Percentiles rank a stretch among this genome's conserved stretches.
These are phyloP conservation scores for Pyrus pyrifolia DNA, from an alignment of 306 rosid genomes.

Conservation along the genomic window DNA sequence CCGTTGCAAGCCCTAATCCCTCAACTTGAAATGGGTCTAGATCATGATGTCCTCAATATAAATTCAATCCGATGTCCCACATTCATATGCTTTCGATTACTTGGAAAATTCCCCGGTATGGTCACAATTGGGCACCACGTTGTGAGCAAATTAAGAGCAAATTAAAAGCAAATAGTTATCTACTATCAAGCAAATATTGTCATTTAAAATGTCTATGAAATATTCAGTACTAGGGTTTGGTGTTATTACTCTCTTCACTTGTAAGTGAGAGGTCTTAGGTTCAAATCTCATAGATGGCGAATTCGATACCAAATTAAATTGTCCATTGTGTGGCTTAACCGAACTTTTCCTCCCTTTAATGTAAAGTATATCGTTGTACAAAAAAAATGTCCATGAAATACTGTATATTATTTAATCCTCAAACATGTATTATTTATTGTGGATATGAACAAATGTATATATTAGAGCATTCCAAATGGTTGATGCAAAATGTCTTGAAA, in stretches of 20 bases:
- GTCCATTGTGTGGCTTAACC: too few relatives aligned
- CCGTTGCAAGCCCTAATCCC: background rate
- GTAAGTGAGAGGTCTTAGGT: too few relatives aligned
- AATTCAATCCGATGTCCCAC: background rate
- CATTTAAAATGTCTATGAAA: background rate
- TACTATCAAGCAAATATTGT: background rate
- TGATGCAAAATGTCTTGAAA: too few relatives aligned
- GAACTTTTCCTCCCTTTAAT: too few relatives aligned
- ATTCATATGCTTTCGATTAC: too few relatives aligned
- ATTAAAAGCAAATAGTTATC: background rate
- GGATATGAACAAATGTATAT: background rate
- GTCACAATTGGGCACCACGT: background rate
- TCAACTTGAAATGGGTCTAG: background rate
- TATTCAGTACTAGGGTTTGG: too few relatives aligned
- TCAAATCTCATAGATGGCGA: too few relatives aligned
- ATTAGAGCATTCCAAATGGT: too few relatives aligned
- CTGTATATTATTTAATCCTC: background rate
- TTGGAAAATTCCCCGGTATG: background rate
- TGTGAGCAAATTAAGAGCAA: background rate
- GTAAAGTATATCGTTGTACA: too few relatives aligned
- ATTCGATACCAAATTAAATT: too few relatives aligned
- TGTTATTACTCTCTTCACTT: too few relatives aligned
- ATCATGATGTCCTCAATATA: background rate
- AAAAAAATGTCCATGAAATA: background rate
- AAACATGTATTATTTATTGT: background rate